These are phyloP conservation scores for Quercus variabilis DNA, from an alignment of 306 rosid species.

Conservation along the genomic window DNA sequence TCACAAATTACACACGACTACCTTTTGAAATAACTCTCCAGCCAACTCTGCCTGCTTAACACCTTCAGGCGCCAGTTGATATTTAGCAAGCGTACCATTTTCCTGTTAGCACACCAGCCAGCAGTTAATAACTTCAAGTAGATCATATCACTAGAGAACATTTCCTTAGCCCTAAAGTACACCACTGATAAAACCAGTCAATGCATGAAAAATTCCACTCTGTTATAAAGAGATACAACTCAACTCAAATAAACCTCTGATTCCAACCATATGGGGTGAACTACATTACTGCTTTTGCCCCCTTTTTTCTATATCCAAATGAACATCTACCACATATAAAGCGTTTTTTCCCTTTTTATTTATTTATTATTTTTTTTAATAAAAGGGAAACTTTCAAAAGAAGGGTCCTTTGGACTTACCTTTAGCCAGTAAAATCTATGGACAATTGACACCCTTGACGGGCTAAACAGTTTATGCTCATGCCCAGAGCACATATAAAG, in stretches of 20 bases:
- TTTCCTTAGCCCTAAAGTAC: neutral
- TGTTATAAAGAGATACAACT: neutral
- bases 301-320: too few species aligned
- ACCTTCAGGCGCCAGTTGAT: constrained; percentile 69
- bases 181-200: neutral
- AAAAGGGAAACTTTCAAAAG: too few species aligned
- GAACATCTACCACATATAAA: neutral
- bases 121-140: neutral
- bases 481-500: too few species aligned
- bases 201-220: neutral
- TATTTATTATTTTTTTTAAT: fast-evolving
- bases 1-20: neutral
- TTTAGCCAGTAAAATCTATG: too few species aligned
- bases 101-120: constrained; percentile 40
- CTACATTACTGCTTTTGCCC: neutral
- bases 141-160: neutral
- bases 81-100: constrained; percentile 69
- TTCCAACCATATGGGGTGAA: neutral
- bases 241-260: neutral
- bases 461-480: too few species aligned
- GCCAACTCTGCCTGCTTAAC: constrained; percentile 63
- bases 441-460: too few species aligned
- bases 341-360: neutral
- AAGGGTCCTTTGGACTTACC: too few species aligned
- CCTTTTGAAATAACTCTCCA: constrained; percentile 58